Percentiles rank a stretch among this genome's conserved stretches.
Evolutionary conservation across 305 asterid species (phyloP).

Genomic region (Solanum hybrid): DNA sequence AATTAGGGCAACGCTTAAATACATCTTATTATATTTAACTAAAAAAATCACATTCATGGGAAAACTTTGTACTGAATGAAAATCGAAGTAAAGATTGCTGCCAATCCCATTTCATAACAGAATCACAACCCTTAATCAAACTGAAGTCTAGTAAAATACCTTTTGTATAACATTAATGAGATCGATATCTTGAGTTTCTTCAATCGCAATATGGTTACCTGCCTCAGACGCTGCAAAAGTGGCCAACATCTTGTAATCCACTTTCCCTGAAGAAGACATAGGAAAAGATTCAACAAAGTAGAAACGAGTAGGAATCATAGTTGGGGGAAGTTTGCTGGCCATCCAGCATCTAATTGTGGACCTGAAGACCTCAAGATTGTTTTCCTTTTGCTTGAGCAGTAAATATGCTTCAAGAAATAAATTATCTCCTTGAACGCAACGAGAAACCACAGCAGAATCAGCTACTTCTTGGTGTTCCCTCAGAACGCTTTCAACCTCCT

Average conservation of each 20-base stretch:
- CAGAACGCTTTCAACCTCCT: constrained; percentile 66
- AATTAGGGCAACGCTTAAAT: background rate
- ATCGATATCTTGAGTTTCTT: constrained; percentile 34
- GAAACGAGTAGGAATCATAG: constrained; percentile 59
- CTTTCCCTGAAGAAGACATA: constrained; percentile 76
- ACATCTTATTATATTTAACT: background rate
- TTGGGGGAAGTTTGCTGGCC: constrained; percentile 49
- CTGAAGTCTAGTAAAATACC: constrained; percentile 29
- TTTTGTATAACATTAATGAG: constrained; percentile 52
- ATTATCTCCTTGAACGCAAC: constrained; percentile 39
- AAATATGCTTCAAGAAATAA: constrained; percentile 69
- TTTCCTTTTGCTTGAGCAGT: constrained; percentile 30
- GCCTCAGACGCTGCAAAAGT: constrained; percentile 27
- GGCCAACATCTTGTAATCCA: constrained; percentile 57
- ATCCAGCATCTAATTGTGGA: constrained; percentile 59
- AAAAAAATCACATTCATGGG: background rate
- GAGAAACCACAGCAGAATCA: constrained; percentile 75
- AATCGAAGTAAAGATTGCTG: background rate
- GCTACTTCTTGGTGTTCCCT: constrained; percentile 55
- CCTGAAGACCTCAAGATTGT: constrained; percentile 31
- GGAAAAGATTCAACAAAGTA: constrained; percentile 53
- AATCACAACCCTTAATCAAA: background rate
- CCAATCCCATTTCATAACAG: background rate
- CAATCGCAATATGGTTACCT: constrained; percentile 17
- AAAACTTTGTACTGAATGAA: background rate